These are phyloP conservation scores for Closterium sp. DNA, from an alignment of 139 green algal species.

Conservation along the genomic window DNA sequence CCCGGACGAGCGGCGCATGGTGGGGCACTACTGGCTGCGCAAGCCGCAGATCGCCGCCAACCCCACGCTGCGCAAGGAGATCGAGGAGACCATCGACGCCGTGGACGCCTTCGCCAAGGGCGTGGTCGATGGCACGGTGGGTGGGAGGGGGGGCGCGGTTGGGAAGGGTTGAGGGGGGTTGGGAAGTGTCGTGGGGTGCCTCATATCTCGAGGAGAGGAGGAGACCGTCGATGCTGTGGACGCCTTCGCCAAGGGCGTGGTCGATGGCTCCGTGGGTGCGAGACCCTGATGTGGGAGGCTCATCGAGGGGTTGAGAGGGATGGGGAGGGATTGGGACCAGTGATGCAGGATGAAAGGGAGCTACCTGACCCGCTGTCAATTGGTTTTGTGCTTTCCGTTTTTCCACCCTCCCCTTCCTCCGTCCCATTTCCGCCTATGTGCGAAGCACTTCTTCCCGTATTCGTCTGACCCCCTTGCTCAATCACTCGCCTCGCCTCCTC, in stretches of 20 bases:
- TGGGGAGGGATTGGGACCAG: not conserved
- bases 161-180: not conserved
- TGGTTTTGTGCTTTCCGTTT: no score
- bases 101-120: constrained; percentile 25
- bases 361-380: no score
- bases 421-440: not conserved
- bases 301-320: not conserved
- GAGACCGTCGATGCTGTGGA: not conserved
- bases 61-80: constrained; percentile 16
- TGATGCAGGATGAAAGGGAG: not conserved
- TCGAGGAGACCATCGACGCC: not conserved
- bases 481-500: not conserved
- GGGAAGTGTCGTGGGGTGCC: no score
- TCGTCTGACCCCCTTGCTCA: no score
- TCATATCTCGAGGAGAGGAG: no score
- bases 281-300: no score
- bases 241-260: not conserved
- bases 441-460: not conserved
- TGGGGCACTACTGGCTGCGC: constrained; percentile 46
- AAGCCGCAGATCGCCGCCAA: constrained; percentile 17
- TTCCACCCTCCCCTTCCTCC: no score
- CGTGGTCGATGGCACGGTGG: constrained; percentile 26
- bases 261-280: not conserved
- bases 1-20: constrained; percentile 42
- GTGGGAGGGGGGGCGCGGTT: not conserved